Evolutionary conservation across 768 basidiomycete species (phyloP).

Genomic region (Chalciporus piperatus): DNA sequence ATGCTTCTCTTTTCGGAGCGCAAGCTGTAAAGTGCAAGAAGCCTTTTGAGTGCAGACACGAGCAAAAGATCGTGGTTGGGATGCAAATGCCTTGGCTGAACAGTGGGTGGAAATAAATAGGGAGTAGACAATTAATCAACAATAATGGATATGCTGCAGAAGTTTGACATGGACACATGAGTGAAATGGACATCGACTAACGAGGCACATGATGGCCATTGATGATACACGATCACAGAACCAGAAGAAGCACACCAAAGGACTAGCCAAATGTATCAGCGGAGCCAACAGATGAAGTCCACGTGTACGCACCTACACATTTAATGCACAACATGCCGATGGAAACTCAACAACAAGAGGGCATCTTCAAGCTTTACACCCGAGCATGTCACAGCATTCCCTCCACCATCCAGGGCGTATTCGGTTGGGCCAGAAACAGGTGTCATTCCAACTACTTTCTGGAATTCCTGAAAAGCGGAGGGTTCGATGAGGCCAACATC

Average conservation of each 20-base stretch:
- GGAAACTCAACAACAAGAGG: constrained; percentile 69
- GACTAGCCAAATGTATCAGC: constrained; percentile 16
- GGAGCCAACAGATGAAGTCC: background rate
- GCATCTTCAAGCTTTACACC: constrained; percentile 75
- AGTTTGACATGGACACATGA: constrained; percentile 8
- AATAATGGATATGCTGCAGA: constrained; percentile 34
- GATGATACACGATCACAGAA: constrained; percentile 21
- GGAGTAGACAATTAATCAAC: constrained; percentile 31
- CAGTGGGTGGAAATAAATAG: constrained; percentile 20
- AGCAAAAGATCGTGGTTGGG: constrained; percentile 2
- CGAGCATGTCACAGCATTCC: constrained; percentile 35
- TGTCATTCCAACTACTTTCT: constrained; percentile 38
- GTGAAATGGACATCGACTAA: constrained; percentile 9
- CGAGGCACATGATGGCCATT: constrained; percentile 9
- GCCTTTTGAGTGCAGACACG: constrained; percentile 6
- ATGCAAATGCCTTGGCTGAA: constrained; percentile 7
- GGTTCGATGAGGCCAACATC: constrained; percentile 38
- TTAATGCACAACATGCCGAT: constrained; percentile 61
- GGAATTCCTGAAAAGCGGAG: constrained; percentile 45
- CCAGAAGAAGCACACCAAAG: constrained; percentile 10
- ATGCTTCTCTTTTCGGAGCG: constrained; percentile 21
- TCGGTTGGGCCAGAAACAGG: constrained; percentile 20
- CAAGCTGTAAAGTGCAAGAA: constrained; percentile 15
- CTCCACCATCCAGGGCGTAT: constrained; percentile 20
- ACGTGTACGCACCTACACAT: constrained; percentile 20